Percentiles rank a stretch among this genome's conserved stretches.
These are phyloP conservation scores for Paramecium tetraurelia DNA, from an alignment of 73 alveolate genomes.

Conservation along the genomic window DNA sequence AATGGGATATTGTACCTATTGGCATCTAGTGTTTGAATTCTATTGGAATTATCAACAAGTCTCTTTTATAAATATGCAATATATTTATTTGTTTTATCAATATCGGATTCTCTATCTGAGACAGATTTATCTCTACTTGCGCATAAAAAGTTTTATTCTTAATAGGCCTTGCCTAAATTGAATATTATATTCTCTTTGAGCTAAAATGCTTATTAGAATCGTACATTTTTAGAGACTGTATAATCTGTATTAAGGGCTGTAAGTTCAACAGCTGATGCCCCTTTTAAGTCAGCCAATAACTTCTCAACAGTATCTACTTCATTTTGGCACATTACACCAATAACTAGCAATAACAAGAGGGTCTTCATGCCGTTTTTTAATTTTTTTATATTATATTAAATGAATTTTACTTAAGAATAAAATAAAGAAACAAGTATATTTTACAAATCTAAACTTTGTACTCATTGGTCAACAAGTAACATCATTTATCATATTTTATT, in stretches of 20 bases:
- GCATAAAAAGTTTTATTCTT: conserved; percentile 32
- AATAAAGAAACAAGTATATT: conserved; percentile 21
- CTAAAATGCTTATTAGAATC: not conserved
- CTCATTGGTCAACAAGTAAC: conserved; percentile 36
- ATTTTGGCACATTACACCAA: not conserved
- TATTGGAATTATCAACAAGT: not conserved
- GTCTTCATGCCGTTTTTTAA: conserved; percentile 13
- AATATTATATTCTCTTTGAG: conserved; percentile 27
- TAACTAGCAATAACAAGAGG: not conserved
- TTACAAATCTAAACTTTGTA: conserved; percentile 28
- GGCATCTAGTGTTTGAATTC: conserved; percentile 6
- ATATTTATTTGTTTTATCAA: not conserved
- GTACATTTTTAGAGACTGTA: conserved; percentile 27
- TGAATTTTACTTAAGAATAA: not conserved
- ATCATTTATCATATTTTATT: not conserved
- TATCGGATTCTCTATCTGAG: not conserved
- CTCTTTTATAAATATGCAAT: not conserved
- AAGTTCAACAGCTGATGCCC: conserved; percentile 37
- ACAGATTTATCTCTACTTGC: conserved; percentile 23
- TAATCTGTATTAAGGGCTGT: conserved; percentile 32
- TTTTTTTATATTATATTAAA: not conserved
- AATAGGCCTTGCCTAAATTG: conserved; percentile 17
- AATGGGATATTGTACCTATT: not conserved
- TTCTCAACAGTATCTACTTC: conserved; percentile 46
- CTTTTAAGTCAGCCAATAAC: conserved; percentile 33